phyloP scores from a whole-genome alignment of 805 yeast genomes.

The Kazachstania psychrophila region DNA sequence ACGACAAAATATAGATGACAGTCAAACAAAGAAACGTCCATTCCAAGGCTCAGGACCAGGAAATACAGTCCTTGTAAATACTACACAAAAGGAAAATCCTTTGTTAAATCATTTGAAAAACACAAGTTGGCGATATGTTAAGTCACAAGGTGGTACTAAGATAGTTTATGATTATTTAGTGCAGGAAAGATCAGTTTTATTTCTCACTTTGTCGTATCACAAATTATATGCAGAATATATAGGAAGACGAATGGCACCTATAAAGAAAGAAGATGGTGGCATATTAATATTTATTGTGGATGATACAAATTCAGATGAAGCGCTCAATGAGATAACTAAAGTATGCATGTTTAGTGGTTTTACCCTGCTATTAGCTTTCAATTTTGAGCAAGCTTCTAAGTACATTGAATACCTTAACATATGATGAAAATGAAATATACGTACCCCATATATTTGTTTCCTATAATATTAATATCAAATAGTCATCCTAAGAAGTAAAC shows the following conservation, averaged over 20 bases:
- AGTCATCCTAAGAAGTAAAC: no score
- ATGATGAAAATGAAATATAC: no score
- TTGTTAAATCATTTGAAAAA: slow-evolving; percentile 45
- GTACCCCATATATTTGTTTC: no score
- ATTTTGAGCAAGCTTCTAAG: slow-evolving; percentile 46
- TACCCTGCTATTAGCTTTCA: slow-evolving; percentile 35
- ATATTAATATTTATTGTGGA: slow-evolving; percentile 57
- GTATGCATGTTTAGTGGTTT: slow-evolving; percentile 35
- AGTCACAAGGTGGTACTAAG: slow-evolving; percentile 30
- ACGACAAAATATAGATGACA: slow-evolving; percentile 8
- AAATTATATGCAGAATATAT: slow-evolving; percentile 71
- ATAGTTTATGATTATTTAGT: slow-evolving; percentile 57
- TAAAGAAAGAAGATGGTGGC: slow-evolving; percentile 37
- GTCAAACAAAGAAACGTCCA: slow-evolving; percentile 2
- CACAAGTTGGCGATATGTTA: slow-evolving; percentile 43
- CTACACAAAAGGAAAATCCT: slow-evolving; percentile 68
- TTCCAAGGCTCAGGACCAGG: slow-evolving; percentile 7
- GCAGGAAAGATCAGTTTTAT: slow-evolving; percentile 47
- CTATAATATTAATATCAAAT: no score
- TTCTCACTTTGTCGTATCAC: slow-evolving; percentile 62
- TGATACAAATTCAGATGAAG: slow-evolving; percentile 45
- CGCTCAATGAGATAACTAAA: slow-evolving; percentile 34
- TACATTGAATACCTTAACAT: slow-evolving; percentile 31
- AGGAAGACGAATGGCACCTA: slow-evolving; percentile 42
- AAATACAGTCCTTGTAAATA: slow-evolving; percentile 44